phyloP scores from a whole-genome alignment of 164 flowering plant species.

The Umbilicus rupestris region DNA sequence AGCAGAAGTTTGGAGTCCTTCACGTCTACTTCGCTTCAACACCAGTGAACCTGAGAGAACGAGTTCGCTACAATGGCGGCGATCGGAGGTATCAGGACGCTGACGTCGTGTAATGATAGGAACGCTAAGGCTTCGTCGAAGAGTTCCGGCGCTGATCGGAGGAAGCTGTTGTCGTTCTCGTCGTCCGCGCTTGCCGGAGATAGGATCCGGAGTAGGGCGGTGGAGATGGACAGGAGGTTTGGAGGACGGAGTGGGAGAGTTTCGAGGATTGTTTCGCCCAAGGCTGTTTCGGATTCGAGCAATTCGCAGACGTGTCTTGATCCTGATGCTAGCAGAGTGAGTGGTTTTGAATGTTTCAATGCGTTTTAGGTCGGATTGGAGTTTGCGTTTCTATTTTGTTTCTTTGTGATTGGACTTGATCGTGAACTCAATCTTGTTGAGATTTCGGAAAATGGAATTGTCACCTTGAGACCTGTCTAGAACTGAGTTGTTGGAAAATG shows the following conservation, averaged over 20 bases:
- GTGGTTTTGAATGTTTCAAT: slow-evolving; percentile 3
- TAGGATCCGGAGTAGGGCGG: slow-evolving; percentile 14
- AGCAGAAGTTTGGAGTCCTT: too few relatives aligned
- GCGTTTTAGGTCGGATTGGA: background rate
- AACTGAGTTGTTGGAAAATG: too few relatives aligned
- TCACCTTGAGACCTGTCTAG: too few relatives aligned
- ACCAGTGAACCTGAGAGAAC: background rate
- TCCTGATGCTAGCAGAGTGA: slow-evolving; percentile 81
- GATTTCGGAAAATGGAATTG: too few relatives aligned
- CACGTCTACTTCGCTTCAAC: background rate
- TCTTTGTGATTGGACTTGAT: background rate
- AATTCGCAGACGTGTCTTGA: slow-evolving; percentile 83
- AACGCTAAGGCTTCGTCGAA: background rate
- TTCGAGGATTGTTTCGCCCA: slow-evolving; percentile 52
- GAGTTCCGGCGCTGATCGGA: background rate
- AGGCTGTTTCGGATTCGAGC: slow-evolving; percentile 74
- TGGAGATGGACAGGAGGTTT: background rate
- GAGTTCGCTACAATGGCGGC: slow-evolving; percentile 31
- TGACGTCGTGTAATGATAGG: slow-evolving; percentile 13
- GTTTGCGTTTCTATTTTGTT: background rate
- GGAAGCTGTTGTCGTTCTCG: slow-evolving; percentile 25
- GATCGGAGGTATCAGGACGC: slow-evolving; percentile 22
- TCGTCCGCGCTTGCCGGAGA: slow-evolving; percentile 32
- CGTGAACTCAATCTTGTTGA: background rate
- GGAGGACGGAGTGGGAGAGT: slow-evolving; percentile 8